Percentiles rank a stretch among this genome's conserved stretches.
These are phyloP conservation scores for Verticillium dahliae DNA, from an alignment of 2,329 filamentous ascomycete species.

Conservation along the genomic window DNA sequence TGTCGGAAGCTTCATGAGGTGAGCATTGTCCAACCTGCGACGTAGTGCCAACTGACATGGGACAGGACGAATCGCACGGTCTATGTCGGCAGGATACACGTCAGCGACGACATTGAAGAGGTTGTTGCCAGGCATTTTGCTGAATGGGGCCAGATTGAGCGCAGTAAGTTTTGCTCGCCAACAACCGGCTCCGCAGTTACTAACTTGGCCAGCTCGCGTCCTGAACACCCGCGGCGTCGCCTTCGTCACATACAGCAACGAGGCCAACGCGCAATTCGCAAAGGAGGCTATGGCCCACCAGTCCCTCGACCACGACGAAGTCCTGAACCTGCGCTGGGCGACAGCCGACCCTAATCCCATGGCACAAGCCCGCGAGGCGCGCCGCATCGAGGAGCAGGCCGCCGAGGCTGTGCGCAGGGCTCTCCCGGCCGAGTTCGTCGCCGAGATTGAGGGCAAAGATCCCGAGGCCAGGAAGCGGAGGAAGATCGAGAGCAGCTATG, in stretches of 20 bases:
- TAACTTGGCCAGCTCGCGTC: constrained; percentile 52
- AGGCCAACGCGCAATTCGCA: constrained; percentile 77
- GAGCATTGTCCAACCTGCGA: constrained; percentile 27
- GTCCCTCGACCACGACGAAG: constrained; percentile 81
- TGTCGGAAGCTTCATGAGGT: constrained; percentile 86
- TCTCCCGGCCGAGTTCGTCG: constrained; percentile 82
- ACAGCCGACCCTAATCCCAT: constrained; percentile 94
- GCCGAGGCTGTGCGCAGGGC: constrained; percentile 88
- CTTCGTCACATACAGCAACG: constrained; percentile 91
- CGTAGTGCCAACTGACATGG: background rate
- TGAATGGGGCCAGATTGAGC: constrained; percentile 92
- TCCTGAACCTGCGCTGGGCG: constrained; percentile 94
- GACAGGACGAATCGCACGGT: constrained; percentile 69
- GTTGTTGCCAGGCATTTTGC: constrained; percentile 90
- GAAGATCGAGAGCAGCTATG: constrained; percentile 84
- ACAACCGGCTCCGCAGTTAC: background rate
- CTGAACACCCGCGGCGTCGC: constrained; percentile 84
- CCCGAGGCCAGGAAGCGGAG: constrained; percentile 81
- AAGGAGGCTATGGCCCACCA: constrained; percentile 97
- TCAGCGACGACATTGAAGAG: constrained; percentile 95
- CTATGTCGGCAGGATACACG: constrained; percentile 90
- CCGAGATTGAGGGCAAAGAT: constrained; percentile 88
- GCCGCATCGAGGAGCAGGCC: constrained; percentile 88
- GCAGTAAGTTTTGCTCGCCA: constrained; percentile 37
- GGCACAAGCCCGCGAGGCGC: constrained; percentile 85